Evolutionary conservation across 2,329 filamentous ascomycete genomes (phyloP).

Genomic region (Malbranchea zuffiana): DNA sequence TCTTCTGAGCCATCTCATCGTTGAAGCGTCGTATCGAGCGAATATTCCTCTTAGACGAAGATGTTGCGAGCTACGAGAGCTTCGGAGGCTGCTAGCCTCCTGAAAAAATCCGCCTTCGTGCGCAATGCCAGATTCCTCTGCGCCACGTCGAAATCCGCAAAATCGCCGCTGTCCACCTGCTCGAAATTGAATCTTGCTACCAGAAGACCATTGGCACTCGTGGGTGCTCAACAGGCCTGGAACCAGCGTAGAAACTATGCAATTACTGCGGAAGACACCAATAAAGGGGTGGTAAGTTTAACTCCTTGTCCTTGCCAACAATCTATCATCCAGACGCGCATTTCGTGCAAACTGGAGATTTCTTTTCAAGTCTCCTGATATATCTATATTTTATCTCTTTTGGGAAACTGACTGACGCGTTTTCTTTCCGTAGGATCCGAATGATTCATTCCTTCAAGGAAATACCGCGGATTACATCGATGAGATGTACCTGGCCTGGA

Average conservation of each 20-base stretch:
- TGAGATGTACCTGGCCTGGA: conserved; percentile 99
- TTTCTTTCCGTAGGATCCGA: conserved; percentile 53
- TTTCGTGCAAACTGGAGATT: too few relatives aligned
- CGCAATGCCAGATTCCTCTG: conserved; percentile 17
- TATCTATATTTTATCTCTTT: conserved; percentile 3
- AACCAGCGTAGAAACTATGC: conserved; percentile 47
- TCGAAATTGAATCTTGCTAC: conserved; percentile 29
- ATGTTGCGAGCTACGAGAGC: conserved; percentile 16
- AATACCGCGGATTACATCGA: conserved; percentile 99
- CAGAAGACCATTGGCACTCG: conserved; percentile 35
- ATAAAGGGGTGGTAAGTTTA: conserved; percentile 49
- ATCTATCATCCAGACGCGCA: too few relatives aligned
- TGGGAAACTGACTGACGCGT: conserved; percentile 17
- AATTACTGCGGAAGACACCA: conserved; percentile 46
- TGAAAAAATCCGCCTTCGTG: conserved; percentile 25
- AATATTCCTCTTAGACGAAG: conserved; percentile 3
- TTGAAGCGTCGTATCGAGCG: not conserved
- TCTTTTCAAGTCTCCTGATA: conserved; percentile 3
- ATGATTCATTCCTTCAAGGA: conserved; percentile 91
- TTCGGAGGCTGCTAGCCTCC: conserved; percentile 27
- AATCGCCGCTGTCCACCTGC: conserved; percentile 14
- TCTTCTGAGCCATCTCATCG: not conserved
- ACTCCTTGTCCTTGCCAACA: too few relatives aligned
- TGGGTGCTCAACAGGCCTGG: conserved; percentile 27
- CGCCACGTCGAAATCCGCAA: conserved; percentile 7